A percentile compares a stretch with the other conserved stretches of the same genome.
Conservation (phyloP, 2,329 filamentous ascomycete genomes). For the Aspergillus novofumigatus region DNA sequence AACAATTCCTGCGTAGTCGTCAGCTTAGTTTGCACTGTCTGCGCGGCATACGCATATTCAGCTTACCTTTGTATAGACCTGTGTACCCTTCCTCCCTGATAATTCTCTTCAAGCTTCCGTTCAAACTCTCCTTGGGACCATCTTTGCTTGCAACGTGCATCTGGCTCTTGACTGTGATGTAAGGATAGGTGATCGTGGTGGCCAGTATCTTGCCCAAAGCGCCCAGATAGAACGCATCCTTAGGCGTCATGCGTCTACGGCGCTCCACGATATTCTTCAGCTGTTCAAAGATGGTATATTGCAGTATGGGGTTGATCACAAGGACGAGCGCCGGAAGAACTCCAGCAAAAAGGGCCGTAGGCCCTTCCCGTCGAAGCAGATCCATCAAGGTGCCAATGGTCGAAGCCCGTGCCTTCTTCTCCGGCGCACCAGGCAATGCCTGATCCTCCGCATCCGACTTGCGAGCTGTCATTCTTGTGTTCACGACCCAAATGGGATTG, state of each 20-base stretch:
- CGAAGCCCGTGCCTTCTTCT: slow-evolving; percentile 55
- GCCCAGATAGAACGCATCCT: slow-evolving; percentile 83
- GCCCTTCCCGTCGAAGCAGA: slow-evolving; percentile 79
- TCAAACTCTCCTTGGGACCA: slow-evolving; percentile 75
- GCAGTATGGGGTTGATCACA: slow-evolving; percentile 96
- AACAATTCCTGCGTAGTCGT: slow-evolving; percentile 65
- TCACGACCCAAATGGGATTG: slow-evolving; percentile 99
- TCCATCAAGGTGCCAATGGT: slow-evolving; percentile 78
- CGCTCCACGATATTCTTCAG: slow-evolving; percentile 88
- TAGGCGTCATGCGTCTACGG: slow-evolving; percentile 71
- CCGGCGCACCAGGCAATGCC: slow-evolving; percentile 36
- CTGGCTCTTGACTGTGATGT: slow-evolving; percentile 97
- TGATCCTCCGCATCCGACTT: slow-evolving; percentile 54
- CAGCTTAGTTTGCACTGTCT: not conserved
- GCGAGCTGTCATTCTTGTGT: slow-evolving; percentile 94
- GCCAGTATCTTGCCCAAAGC: slow-evolving; percentile 92
- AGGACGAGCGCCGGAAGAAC: slow-evolving; percentile 89
- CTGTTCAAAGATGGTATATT: slow-evolving; percentile 99
- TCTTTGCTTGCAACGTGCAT: slow-evolving; percentile 86
- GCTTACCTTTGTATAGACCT: slow-evolving; percentile 85
- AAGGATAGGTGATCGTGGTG: slow-evolving; percentile 91
- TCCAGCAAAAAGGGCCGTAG: slow-evolving; percentile 79
- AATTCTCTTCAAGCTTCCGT: slow-evolving; percentile 71
- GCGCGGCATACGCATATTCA: not conserved
- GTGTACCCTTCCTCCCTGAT: slow-evolving; percentile 85